Evolutionary conservation across 495 filamentous ascomycete species (phyloP).

Genomic region (Lindgomyces ingoldianus): DNA sequence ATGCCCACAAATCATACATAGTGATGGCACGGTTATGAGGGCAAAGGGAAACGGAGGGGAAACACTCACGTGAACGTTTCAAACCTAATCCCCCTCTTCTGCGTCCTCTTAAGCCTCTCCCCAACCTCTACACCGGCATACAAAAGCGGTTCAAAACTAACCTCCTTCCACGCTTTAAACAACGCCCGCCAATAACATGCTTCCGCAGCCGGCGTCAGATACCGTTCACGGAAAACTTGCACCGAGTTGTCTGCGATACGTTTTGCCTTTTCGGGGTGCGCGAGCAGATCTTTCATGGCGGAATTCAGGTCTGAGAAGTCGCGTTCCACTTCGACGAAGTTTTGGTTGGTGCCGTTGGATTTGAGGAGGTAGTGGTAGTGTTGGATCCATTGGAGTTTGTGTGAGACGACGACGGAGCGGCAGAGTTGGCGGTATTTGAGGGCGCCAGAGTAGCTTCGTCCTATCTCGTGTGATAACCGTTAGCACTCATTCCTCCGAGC

Average conservation of each 20-base stretch:
- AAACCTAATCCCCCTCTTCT: slow-evolving; percentile 29
- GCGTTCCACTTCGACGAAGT: slow-evolving; percentile 58
- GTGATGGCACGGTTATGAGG: too few relatives aligned
- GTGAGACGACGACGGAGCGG: slow-evolving; percentile 57
- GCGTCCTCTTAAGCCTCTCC: slow-evolving; percentile 9
- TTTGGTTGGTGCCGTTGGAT: slow-evolving; percentile 56
- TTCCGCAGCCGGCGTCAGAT: slow-evolving; percentile 59
- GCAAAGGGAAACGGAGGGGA: too few relatives aligned
- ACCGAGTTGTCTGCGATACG: slow-evolving; percentile 59
- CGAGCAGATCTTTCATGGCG: slow-evolving; percentile 55
- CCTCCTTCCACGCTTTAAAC: slow-evolving; percentile 47
- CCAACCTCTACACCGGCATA: slow-evolving; percentile 23
- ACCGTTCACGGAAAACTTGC: slow-evolving; percentile 58
- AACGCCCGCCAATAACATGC: slow-evolving; percentile 52
- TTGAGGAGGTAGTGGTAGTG: slow-evolving; percentile 49
- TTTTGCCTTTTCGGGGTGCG: slow-evolving; percentile 53
- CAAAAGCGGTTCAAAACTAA: slow-evolving; percentile 29
- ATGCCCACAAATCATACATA: background rate
- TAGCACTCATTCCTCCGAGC: too few relatives aligned
- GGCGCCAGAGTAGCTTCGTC: slow-evolving; percentile 54
- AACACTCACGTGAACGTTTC: slow-evolving; percentile 31
- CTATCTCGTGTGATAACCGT: too few relatives aligned
- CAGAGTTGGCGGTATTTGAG: slow-evolving; percentile 64
- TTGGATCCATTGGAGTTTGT: slow-evolving; percentile 51
- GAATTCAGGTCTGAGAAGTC: slow-evolving; percentile 58